A percentile compares a stretch with the other conserved stretches of the same genome.
phyloP scores from a whole-genome alignment of 139 green algal species.

The Pycnococcus provasolii region DNA sequence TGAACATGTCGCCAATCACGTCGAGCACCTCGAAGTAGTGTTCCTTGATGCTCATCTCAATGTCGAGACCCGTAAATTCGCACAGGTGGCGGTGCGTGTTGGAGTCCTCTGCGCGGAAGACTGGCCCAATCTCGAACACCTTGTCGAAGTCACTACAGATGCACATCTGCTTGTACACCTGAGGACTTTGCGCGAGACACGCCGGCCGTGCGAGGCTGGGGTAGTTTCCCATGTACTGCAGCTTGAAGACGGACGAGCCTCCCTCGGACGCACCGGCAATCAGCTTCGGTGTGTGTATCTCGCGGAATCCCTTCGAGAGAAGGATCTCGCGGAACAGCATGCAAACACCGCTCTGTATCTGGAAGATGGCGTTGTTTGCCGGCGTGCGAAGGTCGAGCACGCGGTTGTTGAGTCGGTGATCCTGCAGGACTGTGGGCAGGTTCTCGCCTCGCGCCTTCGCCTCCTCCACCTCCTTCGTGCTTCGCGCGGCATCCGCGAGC shows the following conservation, averaged over 20 bases:
- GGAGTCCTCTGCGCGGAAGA: slow-evolving; percentile 92
- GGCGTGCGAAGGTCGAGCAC: slow-evolving; percentile 89
- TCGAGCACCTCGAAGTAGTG: slow-evolving; percentile 93
- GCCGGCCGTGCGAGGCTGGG: slow-evolving; percentile 32
- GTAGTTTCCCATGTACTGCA: slow-evolving; percentile 82
- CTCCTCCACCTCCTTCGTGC: slow-evolving; percentile 28
- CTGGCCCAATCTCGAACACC: slow-evolving; percentile 93
- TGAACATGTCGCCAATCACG: slow-evolving; percentile 83
- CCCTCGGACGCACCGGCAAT: slow-evolving; percentile 72
- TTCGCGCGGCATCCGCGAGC: slow-evolving; percentile 31
- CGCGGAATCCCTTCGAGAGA: slow-evolving; percentile 61
- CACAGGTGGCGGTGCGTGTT: slow-evolving; percentile 96
- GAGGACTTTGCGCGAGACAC: slow-evolving; percentile 87
- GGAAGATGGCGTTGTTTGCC: slow-evolving; percentile 95
- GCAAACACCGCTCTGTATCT: slow-evolving; percentile 72
- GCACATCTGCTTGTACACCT: slow-evolving; percentile 99
- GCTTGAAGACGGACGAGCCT: slow-evolving; percentile 79
- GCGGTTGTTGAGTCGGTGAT: slow-evolving; percentile 81
- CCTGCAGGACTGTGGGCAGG: slow-evolving; percentile 53
- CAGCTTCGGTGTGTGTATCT: slow-evolving; percentile 96
- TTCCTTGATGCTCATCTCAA: slow-evolving; percentile 96
- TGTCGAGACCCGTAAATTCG: slow-evolving; percentile 97
- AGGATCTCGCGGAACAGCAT: slow-evolving; percentile 80
- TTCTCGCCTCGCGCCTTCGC: slow-evolving; percentile 34
- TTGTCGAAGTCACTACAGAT: slow-evolving; percentile 79